Conservation (phyloP, 75 land plant genomes). For the Isoetes taiwanensis region DNA sequence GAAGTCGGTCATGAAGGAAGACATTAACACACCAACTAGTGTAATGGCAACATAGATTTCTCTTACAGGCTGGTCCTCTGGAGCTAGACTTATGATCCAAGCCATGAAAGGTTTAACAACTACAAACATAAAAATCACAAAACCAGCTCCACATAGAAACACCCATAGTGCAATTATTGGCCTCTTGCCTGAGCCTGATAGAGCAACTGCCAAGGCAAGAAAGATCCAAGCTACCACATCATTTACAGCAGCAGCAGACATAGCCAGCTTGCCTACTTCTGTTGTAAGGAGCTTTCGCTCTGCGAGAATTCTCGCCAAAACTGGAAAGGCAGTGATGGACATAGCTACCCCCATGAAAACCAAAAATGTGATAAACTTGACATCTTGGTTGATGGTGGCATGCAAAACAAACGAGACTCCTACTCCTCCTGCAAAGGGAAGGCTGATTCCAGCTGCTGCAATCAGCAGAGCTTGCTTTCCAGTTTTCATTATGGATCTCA, state of each 20-base stretch:
- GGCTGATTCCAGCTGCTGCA: slow-evolving; percentile 36
- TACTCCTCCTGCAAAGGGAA: slow-evolving; percentile 40
- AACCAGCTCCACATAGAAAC: slow-evolving; percentile 32
- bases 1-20: slow-evolving; percentile 39
- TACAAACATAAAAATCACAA: slow-evolving; percentile 22
- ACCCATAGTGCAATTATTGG: slow-evolving; percentile 39
- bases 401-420: slow-evolving; percentile 37
- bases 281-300: slow-evolving; percentile 55
- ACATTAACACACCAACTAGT: slow-evolving; percentile 24
- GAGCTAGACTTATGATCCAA: slow-evolving; percentile 29
- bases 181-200: slow-evolving; percentile 26
- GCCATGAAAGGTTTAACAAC: slow-evolving; percentile 19
- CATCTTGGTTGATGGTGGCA: slow-evolving; percentile 14
- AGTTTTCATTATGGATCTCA: slow-evolving; percentile 25
- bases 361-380: slow-evolving; percentile 25
- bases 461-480: slow-evolving; percentile 32
- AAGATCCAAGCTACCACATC: neutral
- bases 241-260: slow-evolving; percentile 20
- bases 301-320: slow-evolving; percentile 48
- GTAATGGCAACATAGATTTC: slow-evolving; percentile 40
- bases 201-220: slow-evolving; percentile 9
- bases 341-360: slow-evolving; percentile 56
- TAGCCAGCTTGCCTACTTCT: slow-evolving; percentile 38
- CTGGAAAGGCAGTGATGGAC: slow-evolving; percentile 63
- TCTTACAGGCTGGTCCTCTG: slow-evolving; percentile 25